These are phyloP conservation scores for Erysiphe pisi DNA, from an alignment of 2,329 filamentous ascomycete genomes.

Conservation along the genomic window DNA sequence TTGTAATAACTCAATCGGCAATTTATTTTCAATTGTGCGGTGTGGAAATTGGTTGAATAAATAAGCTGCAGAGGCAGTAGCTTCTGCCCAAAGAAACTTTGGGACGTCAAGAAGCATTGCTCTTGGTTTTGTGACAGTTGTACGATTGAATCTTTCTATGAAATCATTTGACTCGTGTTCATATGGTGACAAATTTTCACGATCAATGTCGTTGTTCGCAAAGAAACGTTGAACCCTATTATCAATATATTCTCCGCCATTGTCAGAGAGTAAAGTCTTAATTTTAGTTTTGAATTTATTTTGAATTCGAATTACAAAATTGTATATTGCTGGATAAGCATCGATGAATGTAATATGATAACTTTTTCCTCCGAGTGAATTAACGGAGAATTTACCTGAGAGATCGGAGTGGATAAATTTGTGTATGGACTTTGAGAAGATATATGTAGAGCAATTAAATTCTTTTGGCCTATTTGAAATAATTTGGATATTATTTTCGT, in stretches of 20 bases:
- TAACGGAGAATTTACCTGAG: neutral
- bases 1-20: neutral
- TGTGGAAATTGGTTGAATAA: constrained; percentile 12
- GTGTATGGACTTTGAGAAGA: constrained; percentile 21
- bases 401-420: neutral
- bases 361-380: constrained; percentile 16
- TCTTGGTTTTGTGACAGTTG: constrained; percentile 18
- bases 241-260: constrained; percentile 6
- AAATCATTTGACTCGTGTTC: constrained; percentile 9
- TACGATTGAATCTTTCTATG: constrained; percentile 5
- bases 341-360: constrained; percentile 27
- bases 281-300: neutral
- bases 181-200: too few species aligned
- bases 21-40: constrained; percentile 18
- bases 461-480: constrained; percentile 8
- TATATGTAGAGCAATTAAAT: constrained; percentile 1
- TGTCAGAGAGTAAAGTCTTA: constrained; percentile 22
- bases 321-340: neutral
- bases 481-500: neutral
- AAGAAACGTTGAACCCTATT: neutral
- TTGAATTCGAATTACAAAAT: constrained; percentile 23
- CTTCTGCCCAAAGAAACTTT: constrained; percentile 19
- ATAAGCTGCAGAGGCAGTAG: constrained; percentile 13
- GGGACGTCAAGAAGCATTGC: constrained; percentile 15
- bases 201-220: too few species aligned